Evolutionary conservation across 23 red algal species (phyloP).

Genomic region (Gracilaria gracilis): DNA sequence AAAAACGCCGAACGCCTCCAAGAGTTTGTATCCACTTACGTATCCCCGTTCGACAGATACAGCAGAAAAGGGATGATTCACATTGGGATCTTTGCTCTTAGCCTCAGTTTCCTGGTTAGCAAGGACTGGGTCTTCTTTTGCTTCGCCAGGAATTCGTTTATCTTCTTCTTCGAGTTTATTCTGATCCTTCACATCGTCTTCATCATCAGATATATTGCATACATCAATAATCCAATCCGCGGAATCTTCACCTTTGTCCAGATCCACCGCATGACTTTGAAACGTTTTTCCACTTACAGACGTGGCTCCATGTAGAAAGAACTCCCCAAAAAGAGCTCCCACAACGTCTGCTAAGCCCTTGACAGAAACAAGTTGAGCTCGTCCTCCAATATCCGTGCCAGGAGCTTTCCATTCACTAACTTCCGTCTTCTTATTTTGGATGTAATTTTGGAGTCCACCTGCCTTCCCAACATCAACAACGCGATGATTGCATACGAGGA

Average conservation of each 20-base stretch:
- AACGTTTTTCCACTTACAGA: not conserved
- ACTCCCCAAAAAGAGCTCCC: constrained; percentile 64
- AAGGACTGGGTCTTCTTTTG: constrained; percentile 30
- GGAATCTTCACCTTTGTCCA: not conserved
- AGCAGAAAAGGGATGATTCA: constrained; percentile 20
- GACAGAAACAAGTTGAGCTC: constrained; percentile 25
- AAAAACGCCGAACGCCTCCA: constrained; percentile 55
- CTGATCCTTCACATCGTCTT: not conserved
- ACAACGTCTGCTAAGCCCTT: constrained; percentile 79
- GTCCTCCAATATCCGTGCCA: constrained; percentile 46
- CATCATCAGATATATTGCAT: constrained; percentile 10
- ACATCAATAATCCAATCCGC: constrained; percentile 27
- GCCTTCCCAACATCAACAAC: constrained; percentile 17
- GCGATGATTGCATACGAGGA: constrained; percentile 42
- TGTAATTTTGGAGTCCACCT: constrained; percentile 48
- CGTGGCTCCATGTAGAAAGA: constrained; percentile 55
- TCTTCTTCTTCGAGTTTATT: not conserved
- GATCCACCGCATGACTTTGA: not conserved
- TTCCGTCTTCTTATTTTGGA: constrained; percentile 4
- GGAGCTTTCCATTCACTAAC: constrained; percentile 46
- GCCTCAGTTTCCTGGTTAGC: not conserved
- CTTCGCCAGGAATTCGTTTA: not conserved
- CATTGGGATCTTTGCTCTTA: not conserved
- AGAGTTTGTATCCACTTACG: constrained; percentile 44
- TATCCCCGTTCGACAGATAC: constrained; percentile 48